Evolutionary conservation across 2,329 filamentous ascomycete species (phyloP).

Genomic region (Coleophoma crateriformis): DNA sequence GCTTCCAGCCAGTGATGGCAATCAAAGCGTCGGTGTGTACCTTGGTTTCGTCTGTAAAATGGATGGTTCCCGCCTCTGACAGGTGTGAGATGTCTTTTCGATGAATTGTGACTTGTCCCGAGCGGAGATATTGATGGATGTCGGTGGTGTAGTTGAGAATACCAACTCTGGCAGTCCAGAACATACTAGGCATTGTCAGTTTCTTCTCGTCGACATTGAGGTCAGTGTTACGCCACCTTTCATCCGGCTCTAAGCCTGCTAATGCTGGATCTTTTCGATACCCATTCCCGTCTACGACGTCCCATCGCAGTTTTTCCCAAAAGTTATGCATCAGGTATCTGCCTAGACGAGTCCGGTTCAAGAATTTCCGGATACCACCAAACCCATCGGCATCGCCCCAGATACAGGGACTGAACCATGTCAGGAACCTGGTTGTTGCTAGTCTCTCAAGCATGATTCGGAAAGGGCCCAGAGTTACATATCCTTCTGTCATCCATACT

Average conservation of each 20-base stretch:
- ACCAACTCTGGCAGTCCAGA: conserved; percentile 46
- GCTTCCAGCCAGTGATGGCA: not conserved
- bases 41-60: not conserved
- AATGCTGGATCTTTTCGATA: conserved; percentile 30
- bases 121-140: conserved; percentile 47
- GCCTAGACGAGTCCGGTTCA: conserved; percentile 51
- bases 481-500: conserved; percentile 49
- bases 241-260: conserved; percentile 40
- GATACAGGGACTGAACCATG: conserved; percentile 70
- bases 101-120: conserved; percentile 26
- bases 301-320: conserved; percentile 49
- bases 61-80: not conserved
- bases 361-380: conserved; percentile 44
- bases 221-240: no score
- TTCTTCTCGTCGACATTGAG: conserved; percentile 26
- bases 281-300: conserved; percentile 45
- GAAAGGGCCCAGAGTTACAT: conserved; percentile 52
- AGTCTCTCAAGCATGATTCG: conserved; percentile 63
- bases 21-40: not conserved
- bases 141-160: conserved; percentile 53
- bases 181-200: conserved; percentile 28
- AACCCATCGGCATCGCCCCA: conserved; percentile 61
- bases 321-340: conserved; percentile 47
- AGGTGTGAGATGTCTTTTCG: not conserved
- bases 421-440: conserved; percentile 59